phyloP scores from a whole-genome alignment of 441 rosid species.

The Biscutella laevigata region DNA sequence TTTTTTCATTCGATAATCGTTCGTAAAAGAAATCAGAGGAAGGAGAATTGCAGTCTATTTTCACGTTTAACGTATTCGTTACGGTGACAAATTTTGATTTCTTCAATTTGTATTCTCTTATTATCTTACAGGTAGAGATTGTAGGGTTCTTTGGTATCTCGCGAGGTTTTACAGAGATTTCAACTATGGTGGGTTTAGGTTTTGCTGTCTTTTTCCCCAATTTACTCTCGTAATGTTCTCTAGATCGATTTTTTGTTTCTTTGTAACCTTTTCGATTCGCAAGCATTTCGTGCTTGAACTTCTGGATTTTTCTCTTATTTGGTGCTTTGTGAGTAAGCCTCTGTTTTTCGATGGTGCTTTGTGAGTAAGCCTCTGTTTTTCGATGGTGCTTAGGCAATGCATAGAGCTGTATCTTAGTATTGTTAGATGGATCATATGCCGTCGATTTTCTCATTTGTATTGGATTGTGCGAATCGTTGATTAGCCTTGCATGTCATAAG shows the following conservation, averaged over 20 bases:
- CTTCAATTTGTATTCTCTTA: background rate
- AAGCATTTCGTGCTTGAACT: constrained; percentile 1
- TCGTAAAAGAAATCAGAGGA: too few species aligned
- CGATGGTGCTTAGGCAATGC: too few species aligned
- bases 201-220: background rate
- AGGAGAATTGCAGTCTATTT: too few species aligned
- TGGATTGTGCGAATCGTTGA: background rate
- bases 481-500: background rate
- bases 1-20: too few species aligned
- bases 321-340: too few species aligned
- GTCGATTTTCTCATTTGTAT: background rate
- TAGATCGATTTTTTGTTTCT: background rate
- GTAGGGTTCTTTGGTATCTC: constrained; percentile 18
- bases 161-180: constrained; percentile 12
- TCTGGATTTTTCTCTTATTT: background rate
- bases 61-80: too few species aligned
- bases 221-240: background rate
- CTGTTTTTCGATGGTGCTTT: too few species aligned
- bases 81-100: constrained; percentile 17
- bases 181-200: constrained; percentile 13
- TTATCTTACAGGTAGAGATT: background rate
- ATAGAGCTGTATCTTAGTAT: too few species aligned
- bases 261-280: background rate
- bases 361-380: too few species aligned
- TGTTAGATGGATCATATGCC: too few species aligned